Base-by-base conservation (phyloP, 805 yeast species). In the Zygotorulaspora danielsina region DNA sequence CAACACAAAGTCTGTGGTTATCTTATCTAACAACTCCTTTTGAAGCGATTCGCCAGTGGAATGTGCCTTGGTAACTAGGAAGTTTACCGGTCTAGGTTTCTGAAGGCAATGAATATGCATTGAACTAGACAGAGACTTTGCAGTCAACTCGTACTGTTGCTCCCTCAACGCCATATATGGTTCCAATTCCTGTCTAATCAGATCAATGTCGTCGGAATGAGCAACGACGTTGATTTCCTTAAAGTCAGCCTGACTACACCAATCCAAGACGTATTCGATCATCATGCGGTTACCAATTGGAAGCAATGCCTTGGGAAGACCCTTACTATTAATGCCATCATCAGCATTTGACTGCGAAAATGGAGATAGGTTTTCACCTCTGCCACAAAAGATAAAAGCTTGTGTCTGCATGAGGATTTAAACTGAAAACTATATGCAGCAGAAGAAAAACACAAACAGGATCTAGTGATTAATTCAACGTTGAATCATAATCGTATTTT, bases 361-460 rank as follows among this genome's bases (percentile, higher is more conserved):
- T 0, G 97, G 97, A 11, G 76, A 59, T 50, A 93, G 69, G 33
- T 72, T 71, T 13, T 69, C 69, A 10, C 97, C 97, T 37, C 75
- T 78, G 2, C 97, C 97, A 66, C 97, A 89, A 41, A 87, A 76
- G 15, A 90, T 76, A 34, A 90, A 73, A 1, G 96, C 97, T 56
- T 89, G 96, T 59, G 88, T 83, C 65, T 88, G 96, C 97, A 90
- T 89, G n/a, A n/a, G n/a, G n/a, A n/a, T n/a, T n/a, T n/a, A n/a
- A n/a, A n/a, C n/a, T n/a, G n/a, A n/a, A n/a, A n/a, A n/a, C n/a
- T n/a, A n/a, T n/a, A n/a, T n/a, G n/a, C n/a, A n/a, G 24, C n/a
- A 24, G 10, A 12, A 34, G 27, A 15, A 20, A 5, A 7, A n/a
- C 27, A 24, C 13, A 24, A 7, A 7, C 12, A n/a, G 13, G 27